Base-by-base conservation (phyloP, 2,329 filamentous ascomycete species). In the Ophiosphaerella narmari region DNA sequence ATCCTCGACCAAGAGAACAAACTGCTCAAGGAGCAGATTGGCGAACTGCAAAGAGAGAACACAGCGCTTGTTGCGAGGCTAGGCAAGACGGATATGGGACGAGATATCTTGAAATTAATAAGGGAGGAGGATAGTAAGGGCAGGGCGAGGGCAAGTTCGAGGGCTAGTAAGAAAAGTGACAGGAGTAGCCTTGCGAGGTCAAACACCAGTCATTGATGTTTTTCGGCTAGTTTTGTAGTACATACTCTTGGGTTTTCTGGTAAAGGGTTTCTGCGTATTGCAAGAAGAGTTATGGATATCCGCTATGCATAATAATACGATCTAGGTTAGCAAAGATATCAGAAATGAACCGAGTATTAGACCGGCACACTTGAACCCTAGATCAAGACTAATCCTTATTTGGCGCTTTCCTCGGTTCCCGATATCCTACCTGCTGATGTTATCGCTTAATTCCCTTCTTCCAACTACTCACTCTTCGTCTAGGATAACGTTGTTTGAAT, bases 1-100 rank as follows among this genome's bases (percentile, higher is more conserved):
- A 64, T 76, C 23, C 60, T 81, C 39, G 75, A 79, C 48, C 59
- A 70, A 35, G 82, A 84, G 67, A 78, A 81, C 44, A 72, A 74
- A 48, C 62, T 82, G 46, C 73, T 82, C 60, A 68, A 78, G 42
- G 71, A 73, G 61, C 77, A 83, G 65, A 75, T 86, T 52, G 77
- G 77, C 26, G 78, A 79, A 33, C 60, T 86, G 66, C 82, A 86
- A 70, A 74, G 71, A 37, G 82, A 86, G 73, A 86, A 86, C 65
- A 82, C 80, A 12, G 71, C 65, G 31, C 62, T 86, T 46, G 78
- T 78, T 8, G 71, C 72, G 7, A 65, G 67, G 39, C 44, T 82
- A 43, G 78, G 77, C 5, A 77, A 71, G 63, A 65, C 59, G 13
- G 73, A 75, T 13, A 59, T 58, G 5, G 71, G 71, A 2, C 46